Conservation (phyloP, 805 yeast genomes). For the Lachancea kluyveri region DNA sequence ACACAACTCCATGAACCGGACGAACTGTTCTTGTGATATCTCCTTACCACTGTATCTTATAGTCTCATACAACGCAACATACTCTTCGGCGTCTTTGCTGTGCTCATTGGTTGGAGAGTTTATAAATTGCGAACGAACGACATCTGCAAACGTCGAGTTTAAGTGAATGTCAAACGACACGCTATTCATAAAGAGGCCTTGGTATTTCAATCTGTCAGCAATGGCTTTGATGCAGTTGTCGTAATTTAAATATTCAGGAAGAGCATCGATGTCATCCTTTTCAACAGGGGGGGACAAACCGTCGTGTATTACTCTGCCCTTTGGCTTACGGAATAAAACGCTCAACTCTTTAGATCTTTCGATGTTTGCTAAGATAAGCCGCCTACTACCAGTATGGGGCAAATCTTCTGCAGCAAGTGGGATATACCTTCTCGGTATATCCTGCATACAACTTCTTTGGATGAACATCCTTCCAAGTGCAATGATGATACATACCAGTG, state of each 20-base stretch:
- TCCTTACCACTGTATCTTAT: conserved; percentile 60
- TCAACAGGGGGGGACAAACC: conserved; percentile 43
- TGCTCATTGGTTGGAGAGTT: conserved; percentile 9
- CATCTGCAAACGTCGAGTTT: conserved; percentile 24
- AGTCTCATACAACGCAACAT: conserved; percentile 55
- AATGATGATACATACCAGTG: conserved; percentile 42
- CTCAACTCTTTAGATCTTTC: conserved; percentile 38
- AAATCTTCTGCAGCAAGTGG: conserved; percentile 59
- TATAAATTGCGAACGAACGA: conserved; percentile 18
- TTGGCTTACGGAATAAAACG: conserved; percentile 36
- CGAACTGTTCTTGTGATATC: conserved; percentile 53
- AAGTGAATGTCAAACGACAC: conserved; percentile 23
- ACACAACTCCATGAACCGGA: conserved; percentile 47
- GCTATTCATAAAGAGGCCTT: conserved; percentile 35
- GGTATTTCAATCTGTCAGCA: conserved; percentile 51
- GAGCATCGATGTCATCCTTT: conserved; percentile 23
- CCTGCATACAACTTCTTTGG: conserved; percentile 53
- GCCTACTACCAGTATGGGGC: conserved; percentile 38
- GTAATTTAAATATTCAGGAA: conserved; percentile 37
- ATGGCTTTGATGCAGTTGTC: conserved; percentile 56
- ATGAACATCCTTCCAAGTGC: conserved; percentile 55
- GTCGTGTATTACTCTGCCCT: conserved; percentile 40
- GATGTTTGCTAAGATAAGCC: conserved; percentile 36
- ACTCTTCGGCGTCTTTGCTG: conserved; percentile 24
- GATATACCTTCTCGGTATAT: conserved; percentile 73